Evolutionary conservation across 2,329 filamentous ascomycete genomes (phyloP).

Genomic region (Thelonectria olida): DNA sequence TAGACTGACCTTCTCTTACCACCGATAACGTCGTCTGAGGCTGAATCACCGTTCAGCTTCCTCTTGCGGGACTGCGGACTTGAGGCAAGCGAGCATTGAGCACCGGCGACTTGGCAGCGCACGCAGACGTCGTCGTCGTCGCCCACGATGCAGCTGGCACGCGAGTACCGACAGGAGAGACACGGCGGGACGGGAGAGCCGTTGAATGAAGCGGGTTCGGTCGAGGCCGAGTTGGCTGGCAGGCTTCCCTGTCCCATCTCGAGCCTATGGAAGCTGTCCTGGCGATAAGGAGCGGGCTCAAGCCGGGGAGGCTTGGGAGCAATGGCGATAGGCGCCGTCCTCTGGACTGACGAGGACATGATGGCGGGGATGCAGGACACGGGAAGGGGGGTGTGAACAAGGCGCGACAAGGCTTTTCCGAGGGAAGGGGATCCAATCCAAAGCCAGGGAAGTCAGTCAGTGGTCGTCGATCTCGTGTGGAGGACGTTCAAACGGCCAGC

Average conservation of each 20-base stretch:
- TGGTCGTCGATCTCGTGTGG: conserved; percentile 24
- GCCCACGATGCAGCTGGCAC: conserved; percentile 77
- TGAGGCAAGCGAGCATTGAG: conserved; percentile 81
- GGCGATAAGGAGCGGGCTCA: conserved; percentile 54
- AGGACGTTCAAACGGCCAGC: conserved; percentile 11
- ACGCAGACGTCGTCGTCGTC: conserved; percentile 81
- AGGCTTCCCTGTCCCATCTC: conserved; percentile 61
- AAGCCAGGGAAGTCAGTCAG: conserved; percentile 16
- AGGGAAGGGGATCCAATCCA: conserved; percentile 27
- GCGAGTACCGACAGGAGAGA: conserved; percentile 78
- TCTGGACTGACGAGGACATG: conserved; percentile 64
- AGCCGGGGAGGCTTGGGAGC: conserved; percentile 65
- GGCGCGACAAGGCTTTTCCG: conserved; percentile 19
- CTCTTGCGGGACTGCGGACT: conserved; percentile 83
- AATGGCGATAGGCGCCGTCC: conserved; percentile 73
- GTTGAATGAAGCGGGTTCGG: conserved; percentile 56
- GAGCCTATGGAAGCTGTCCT: conserved; percentile 57
- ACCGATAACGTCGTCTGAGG: conserved; percentile 66
- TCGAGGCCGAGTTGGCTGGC: conserved; percentile 57
- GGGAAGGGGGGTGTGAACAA: conserved; percentile 29
- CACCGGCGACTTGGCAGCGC: conserved; percentile 79
- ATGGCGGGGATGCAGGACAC: too few relatives aligned
- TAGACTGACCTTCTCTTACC: conserved; percentile 75
- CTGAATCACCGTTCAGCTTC: conserved; percentile 72
- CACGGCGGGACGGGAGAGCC: conserved; percentile 64